A percentile compares a stretch with the other conserved stretches of the same genome.
Conservation (phyloP, 139 green algal genomes). For the Gonium pectorale region DNA sequence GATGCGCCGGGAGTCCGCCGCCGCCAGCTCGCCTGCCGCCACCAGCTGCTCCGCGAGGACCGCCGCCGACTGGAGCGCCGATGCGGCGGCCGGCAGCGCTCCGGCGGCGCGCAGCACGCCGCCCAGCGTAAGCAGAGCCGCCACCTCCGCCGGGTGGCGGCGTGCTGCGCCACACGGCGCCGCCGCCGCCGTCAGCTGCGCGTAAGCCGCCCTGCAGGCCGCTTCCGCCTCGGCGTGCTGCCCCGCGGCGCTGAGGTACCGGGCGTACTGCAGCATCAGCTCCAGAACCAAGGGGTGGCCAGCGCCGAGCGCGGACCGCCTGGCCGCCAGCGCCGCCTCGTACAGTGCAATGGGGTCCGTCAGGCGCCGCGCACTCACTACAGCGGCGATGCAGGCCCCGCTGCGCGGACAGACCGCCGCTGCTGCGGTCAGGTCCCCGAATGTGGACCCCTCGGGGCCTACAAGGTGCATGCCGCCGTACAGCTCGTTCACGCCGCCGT, state of each 20-base stretch:
- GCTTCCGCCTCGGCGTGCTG: neutral
- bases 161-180: neutral
- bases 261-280: constrained; percentile 9
- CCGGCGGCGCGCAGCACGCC: neutral
- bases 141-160: constrained; percentile 15
- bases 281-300: neutral
- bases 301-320: neutral
- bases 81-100: neutral
- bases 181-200: neutral
- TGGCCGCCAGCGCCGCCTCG: neutral
- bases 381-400: constrained; percentile 14
- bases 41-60: constrained; percentile 16
- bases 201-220: neutral
- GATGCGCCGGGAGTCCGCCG: constrained; percentile 12
- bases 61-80: neutral
- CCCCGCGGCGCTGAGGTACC: neutral
- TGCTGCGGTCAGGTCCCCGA: neutral
- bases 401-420: neutral
- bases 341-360: constrained; percentile 1
- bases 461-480: constrained; percentile 19
- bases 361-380: constrained; percentile 15
- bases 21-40: constrained; percentile 1
- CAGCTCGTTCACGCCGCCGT: constrained; percentile 9
- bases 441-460: neutral
- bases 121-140: neutral